Conservation (phyloP, 176 grass and related monocot genomes). For the Musa itinerans region DNA sequence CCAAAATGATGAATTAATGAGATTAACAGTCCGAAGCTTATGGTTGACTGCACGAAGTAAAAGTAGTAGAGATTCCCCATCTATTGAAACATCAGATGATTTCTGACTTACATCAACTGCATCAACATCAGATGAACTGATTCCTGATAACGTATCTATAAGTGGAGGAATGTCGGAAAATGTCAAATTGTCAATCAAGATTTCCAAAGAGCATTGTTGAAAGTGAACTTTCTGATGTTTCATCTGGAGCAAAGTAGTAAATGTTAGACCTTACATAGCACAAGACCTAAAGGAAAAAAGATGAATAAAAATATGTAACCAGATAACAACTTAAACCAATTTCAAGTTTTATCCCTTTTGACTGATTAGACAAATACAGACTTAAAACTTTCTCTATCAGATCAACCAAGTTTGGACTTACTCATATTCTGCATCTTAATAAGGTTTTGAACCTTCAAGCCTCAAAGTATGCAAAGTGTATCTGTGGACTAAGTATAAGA, state of each 20-base stretch:
- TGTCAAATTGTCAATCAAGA: conserved; percentile 6
- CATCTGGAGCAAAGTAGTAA: conserved; percentile 1
- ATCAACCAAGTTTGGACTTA: neutral
- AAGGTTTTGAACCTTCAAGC: neutral
- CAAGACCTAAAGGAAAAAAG: neutral
- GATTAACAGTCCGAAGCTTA: conserved; percentile 7
- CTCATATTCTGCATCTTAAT: neutral
- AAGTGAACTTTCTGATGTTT: conserved; percentile 10
- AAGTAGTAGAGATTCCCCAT: conserved; percentile 15
- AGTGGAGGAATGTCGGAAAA: conserved; percentile 11
- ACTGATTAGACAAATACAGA: neutral
- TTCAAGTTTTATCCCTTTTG: neutral
- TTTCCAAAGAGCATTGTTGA: conserved; percentile 1
- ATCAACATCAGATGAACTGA: conserved; percentile 16
- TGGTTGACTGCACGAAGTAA: conserved; percentile 8
- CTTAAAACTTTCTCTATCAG: neutral
- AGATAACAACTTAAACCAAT: neutral
- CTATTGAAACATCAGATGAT: conserved; percentile 9
- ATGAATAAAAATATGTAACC: neutral
- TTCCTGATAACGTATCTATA: neutral
- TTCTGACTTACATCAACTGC: conserved; percentile 6
- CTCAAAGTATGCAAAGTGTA: neutral
- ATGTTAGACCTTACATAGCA: neutral
- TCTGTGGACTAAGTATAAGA: too few species aligned
- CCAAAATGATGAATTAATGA: conserved; percentile 7